These are phyloP conservation scores for Neurospora sp. DNA, from an alignment of 495 filamentous ascomycete species.

Conservation along the genomic window DNA sequence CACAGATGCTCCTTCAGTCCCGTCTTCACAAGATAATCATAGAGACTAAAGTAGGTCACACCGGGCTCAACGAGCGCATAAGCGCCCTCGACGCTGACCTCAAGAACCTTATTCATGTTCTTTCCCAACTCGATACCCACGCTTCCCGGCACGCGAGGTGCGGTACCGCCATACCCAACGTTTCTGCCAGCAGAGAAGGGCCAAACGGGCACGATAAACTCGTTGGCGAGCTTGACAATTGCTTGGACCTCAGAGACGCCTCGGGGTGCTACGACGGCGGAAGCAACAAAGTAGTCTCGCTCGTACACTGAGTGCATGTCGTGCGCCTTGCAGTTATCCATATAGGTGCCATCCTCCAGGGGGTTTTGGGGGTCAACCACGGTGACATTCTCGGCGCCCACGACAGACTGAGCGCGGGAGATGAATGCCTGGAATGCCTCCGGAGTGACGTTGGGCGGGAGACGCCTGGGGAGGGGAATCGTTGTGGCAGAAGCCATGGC, in stretches of 20 bases:
- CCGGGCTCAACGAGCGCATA: constrained; percentile 49
- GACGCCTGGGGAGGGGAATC: not conserved
- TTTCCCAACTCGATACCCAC: constrained; percentile 45
- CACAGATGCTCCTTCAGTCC: constrained; percentile 28
- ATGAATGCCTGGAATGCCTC: not conserved
- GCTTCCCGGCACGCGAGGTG: constrained; percentile 42
- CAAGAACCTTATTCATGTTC: constrained; percentile 44
- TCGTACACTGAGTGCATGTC: constrained; percentile 43
- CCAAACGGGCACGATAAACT: constrained; percentile 41
- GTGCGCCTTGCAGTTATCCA: constrained; percentile 32
- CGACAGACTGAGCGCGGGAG: not conserved
- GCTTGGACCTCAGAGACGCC: constrained; percentile 37
- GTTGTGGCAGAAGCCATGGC: not conserved
- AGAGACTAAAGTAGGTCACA: constrained; percentile 44
- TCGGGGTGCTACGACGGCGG: constrained; percentile 40
- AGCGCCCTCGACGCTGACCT: constrained; percentile 42
- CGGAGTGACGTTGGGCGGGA: not conserved
- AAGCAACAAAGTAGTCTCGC: constrained; percentile 41
- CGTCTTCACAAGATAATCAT: constrained; percentile 39
- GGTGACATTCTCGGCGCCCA: not conserved
- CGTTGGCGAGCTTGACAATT: constrained; percentile 37
- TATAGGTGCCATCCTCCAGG: not conserved
- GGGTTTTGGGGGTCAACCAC: not conserved
- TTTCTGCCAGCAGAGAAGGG: constrained; percentile 47
- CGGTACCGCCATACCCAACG: constrained; percentile 48